Percentiles rank a stretch among this genome's conserved stretches.
phyloP scores from a whole-genome alignment of 176 grass and related monocot genomes.

The Triticum turgidum region DNA sequence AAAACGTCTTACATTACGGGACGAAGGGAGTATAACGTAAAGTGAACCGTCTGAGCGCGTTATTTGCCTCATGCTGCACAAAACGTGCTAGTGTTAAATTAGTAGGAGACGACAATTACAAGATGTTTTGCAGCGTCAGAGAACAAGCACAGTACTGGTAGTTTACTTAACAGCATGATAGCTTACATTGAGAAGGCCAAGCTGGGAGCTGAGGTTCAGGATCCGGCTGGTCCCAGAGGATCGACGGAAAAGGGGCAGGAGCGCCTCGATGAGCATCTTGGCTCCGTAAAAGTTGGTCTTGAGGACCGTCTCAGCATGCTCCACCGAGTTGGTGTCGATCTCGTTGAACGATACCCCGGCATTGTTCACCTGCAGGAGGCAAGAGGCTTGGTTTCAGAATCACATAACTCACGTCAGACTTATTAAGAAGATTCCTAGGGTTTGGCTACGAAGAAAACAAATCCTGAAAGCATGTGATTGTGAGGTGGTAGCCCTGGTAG shows the following conservation, averaged over 20 bases:
- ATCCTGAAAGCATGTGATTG: neutral
- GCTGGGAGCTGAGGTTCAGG: conserved; percentile 90
- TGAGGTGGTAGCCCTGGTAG: neutral
- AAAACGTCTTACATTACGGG: too few species aligned
- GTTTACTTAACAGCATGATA: neutral
- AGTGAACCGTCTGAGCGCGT: neutral
- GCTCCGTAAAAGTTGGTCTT: conserved; percentile 81
- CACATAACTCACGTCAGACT: neutral
- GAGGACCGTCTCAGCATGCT: conserved; percentile 78
- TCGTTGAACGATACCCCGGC: conserved; percentile 90
- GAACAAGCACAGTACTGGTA: neutral
- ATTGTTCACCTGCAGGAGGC: conserved; percentile 68
- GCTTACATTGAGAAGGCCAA: conserved; percentile 90
- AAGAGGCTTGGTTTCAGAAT: neutral
- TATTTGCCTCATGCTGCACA: neutral
- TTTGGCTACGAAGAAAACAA: neutral
- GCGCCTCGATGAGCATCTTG: conserved; percentile 67
- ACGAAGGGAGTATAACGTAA: too few species aligned
- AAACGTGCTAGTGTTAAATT: neutral
- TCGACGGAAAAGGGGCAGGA: conserved; percentile 71
- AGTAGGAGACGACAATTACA: too few species aligned
- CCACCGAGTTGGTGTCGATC: conserved; percentile 76
- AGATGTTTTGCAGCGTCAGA: too few species aligned
- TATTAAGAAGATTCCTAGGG: neutral
- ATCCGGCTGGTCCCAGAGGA: conserved; percentile 53